These are phyloP conservation scores for Eragrostis nindensis DNA, from an alignment of 176 grass and related monocot genomes.

Conservation along the genomic window DNA sequence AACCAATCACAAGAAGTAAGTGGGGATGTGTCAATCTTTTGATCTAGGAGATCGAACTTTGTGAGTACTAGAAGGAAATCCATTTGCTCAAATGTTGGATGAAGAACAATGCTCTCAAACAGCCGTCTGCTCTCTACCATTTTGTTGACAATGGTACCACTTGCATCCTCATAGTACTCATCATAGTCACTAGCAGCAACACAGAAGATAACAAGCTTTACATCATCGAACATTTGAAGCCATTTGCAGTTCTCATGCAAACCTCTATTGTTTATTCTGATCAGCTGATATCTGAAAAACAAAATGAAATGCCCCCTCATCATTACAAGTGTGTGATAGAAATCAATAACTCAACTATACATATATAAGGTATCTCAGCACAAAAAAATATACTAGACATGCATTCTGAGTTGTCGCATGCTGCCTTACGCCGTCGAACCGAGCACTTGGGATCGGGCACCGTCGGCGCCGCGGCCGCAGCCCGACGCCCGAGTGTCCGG, in stretches of 20 bases:
- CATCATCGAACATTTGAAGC: conserved; percentile 89
- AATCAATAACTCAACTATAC: not conserved
- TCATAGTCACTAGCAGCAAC: conserved; percentile 76
- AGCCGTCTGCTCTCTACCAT: conserved; percentile 84
- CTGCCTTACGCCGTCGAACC: too few species aligned
- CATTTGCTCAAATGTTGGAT: conserved; percentile 66
- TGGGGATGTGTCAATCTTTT: conserved; percentile 73
- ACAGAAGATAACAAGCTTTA: conserved; percentile 78
- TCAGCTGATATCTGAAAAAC: conserved; percentile 72
- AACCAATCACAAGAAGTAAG: conserved; percentile 85
- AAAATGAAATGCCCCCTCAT: conserved; percentile 3
- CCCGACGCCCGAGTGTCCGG: too few species aligned
- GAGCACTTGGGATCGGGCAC: too few species aligned
- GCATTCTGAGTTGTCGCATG: too few species aligned
- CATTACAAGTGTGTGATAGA: not conserved
- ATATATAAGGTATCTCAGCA: not conserved
- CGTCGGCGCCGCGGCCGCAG: too few species aligned
- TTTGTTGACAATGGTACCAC: conserved; percentile 61
- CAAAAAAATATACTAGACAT: not conserved
- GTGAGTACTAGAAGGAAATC: conserved; percentile 77
- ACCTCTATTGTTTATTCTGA: conserved; percentile 81
- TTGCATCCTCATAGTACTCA: conserved; percentile 63
- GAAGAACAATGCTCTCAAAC: conserved; percentile 65
- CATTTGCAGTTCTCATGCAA: conserved; percentile 78
- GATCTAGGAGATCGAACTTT: conserved; percentile 87